Percentiles rank a stretch among this genome's conserved stretches.
Evolutionary conservation across 768 basidiomycete species (phyloP).

Genomic region (Austroboletus eburneus): DNA sequence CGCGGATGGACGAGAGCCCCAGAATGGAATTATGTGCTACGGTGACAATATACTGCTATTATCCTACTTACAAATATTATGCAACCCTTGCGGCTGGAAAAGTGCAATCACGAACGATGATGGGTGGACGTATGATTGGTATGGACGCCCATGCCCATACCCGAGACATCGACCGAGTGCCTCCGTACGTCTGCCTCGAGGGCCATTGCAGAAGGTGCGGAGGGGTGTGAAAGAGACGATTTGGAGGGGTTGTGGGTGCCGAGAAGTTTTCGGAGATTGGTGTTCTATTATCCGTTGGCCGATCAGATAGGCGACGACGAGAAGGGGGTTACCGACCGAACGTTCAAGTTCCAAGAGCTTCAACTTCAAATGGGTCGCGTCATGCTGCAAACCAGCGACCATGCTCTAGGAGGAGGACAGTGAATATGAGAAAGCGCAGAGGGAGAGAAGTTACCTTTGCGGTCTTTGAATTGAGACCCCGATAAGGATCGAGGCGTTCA

Average conservation of each 20-base stretch:
- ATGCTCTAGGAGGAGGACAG: constrained; percentile 48
- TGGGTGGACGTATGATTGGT: constrained; percentile 7
- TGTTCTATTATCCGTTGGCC: constrained; percentile 24
- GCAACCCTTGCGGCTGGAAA: too few species aligned
- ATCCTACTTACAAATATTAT: not conserved
- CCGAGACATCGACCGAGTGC: constrained; percentile 30
- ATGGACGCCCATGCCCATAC: constrained; percentile 29
- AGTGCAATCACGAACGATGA: constrained; percentile 5
- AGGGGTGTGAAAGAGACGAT: constrained; percentile 18
- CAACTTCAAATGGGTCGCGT: constrained; percentile 53
- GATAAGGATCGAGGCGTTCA: constrained; percentile 56
- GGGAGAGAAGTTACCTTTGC: constrained; percentile 50
- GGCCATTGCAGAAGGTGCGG: constrained; percentile 23
- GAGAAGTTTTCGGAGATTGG: constrained; percentile 30
- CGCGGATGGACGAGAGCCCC: not conserved
- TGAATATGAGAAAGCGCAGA: not conserved
- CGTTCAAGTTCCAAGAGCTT: constrained; percentile 68
- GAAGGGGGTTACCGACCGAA: constrained; percentile 38
- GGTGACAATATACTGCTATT: too few species aligned
- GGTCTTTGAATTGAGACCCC: constrained; percentile 71
- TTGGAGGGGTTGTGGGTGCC: constrained; percentile 21
- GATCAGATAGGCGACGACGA: not conserved
- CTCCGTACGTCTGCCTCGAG: constrained; percentile 33
- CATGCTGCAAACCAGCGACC: constrained; percentile 67
- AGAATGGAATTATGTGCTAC: constrained; percentile 3